phyloP scores from a whole-genome alignment of 768 basidiomycete genomes.

The Boletus vinaceobasis region DNA sequence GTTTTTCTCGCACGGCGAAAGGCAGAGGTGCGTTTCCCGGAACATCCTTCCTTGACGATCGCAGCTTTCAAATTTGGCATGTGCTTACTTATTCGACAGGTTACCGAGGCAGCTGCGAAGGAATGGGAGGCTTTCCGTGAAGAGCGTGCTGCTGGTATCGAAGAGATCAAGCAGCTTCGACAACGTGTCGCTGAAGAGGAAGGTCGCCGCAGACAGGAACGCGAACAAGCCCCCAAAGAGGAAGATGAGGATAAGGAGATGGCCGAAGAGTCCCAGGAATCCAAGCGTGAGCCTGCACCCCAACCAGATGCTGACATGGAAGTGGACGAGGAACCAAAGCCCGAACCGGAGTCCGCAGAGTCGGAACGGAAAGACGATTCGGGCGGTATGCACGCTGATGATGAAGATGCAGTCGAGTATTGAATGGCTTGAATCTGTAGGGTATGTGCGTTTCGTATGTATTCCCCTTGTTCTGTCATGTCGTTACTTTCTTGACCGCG shows the following conservation, averaged over 20 bases:
- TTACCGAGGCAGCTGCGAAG: slow-evolving; percentile 56
- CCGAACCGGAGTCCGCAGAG: slow-evolving; percentile 34
- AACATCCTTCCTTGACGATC: background rate
- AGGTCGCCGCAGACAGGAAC: slow-evolving; percentile 39
- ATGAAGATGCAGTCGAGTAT: slow-evolving; percentile 82
- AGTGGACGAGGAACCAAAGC: slow-evolving; percentile 35
- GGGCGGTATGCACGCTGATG: slow-evolving; percentile 58
- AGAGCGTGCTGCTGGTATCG: slow-evolving; percentile 56
- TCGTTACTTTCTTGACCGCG: slow-evolving; percentile 17
- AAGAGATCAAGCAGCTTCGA: slow-evolving; percentile 60
- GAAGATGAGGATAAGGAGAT: slow-evolving; percentile 34
- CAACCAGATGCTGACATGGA: slow-evolving; percentile 33
- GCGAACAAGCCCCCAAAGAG: slow-evolving; percentile 37
- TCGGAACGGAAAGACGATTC: slow-evolving; percentile 53
- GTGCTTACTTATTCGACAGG: slow-evolving; percentile 36
- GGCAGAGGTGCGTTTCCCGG: slow-evolving; percentile 47
- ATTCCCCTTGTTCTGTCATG: slow-evolving; percentile 10
- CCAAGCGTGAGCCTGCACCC: slow-evolving; percentile 16
- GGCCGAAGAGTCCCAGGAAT: slow-evolving; percentile 22
- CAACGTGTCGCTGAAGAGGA: slow-evolving; percentile 68
- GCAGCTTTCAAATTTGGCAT: background rate
- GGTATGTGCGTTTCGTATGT: slow-evolving; percentile 28
- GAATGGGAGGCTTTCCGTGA: slow-evolving; percentile 66
- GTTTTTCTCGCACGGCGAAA: slow-evolving; percentile 60
- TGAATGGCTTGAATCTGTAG: slow-evolving; percentile 31